Percentiles rank a stretch among this genome's conserved stretches.
Conservation (phyloP, 768 basidiomycete genomes). For the Hemileccinum impolitum region DNA sequence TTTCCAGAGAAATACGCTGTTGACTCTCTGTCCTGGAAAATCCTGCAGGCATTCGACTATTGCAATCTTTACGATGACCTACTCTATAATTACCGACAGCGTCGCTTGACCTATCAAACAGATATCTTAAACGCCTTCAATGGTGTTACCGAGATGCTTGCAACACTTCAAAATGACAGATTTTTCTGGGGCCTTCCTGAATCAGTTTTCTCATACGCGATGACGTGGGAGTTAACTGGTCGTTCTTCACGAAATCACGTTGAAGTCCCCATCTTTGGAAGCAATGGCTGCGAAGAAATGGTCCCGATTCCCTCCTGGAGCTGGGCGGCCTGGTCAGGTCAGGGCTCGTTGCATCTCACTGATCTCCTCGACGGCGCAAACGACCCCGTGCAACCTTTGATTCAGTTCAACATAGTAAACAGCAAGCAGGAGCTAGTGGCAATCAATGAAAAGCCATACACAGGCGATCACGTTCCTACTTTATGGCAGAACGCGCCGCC, state of each 20-base stretch:
- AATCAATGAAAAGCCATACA: neutral
- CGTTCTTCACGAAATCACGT: conserved; percentile 1
- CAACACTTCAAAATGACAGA: conserved; percentile 5
- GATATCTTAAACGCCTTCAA: conserved; percentile 15
- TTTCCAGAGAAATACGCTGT: neutral
- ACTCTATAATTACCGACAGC: conserved; percentile 7
- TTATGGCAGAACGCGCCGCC: neutral
- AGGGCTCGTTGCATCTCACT: neutral
- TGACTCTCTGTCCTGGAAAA: neutral
- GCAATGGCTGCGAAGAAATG: conserved; percentile 2
- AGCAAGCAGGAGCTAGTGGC: neutral
- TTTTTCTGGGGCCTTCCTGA: conserved; percentile 17
- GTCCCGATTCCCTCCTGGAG: conserved; percentile 18
- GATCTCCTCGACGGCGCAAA: neutral
- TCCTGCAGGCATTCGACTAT: neutral
- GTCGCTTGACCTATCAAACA: conserved; percentile 11
- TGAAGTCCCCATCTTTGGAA: neutral
- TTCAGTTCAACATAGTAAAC: conserved; percentile 10
- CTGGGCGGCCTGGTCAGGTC: conserved; percentile 12
- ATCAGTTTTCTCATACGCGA: conserved; percentile 10
- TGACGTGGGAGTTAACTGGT: conserved; percentile 7
- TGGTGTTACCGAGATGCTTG: conserved; percentile 13
- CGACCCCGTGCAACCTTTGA: neutral
- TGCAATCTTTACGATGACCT: neutral
- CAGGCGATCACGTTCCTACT: neutral